A percentile compares a stretch with the other conserved stretches of the same genome.
Evolutionary conservation across 345 rosid genomes (phyloP).

Genomic region (Moricandia moricandioides): DNA sequence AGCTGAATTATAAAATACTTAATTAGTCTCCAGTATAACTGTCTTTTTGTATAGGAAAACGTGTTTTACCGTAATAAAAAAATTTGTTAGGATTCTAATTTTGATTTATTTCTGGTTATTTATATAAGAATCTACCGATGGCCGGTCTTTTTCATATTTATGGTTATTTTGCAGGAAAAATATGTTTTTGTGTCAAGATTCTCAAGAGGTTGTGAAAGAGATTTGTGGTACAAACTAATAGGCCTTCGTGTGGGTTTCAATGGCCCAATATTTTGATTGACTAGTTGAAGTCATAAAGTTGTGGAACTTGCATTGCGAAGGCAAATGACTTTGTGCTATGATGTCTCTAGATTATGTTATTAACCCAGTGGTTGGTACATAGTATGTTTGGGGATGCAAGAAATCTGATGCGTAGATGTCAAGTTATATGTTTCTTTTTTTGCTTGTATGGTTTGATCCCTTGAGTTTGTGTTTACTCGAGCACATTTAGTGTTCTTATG

Average conservation of each 20-base stretch:
- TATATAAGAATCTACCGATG: too few relatives aligned
- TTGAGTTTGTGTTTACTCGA: background rate
- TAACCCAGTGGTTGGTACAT: too few relatives aligned
- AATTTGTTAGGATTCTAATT: background rate
- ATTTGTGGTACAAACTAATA: too few relatives aligned
- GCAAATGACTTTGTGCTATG: constrained; percentile 33
- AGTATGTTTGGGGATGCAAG: background rate
- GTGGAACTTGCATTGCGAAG: constrained; percentile 98
- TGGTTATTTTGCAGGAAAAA: too few relatives aligned
- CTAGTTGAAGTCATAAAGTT: constrained; percentile 34
- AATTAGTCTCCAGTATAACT: background rate
- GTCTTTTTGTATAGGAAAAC: constrained; percentile 6
- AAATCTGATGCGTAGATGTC: background rate
- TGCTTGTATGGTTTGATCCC: background rate
- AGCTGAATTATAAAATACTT: background rate
- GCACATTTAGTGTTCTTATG: background rate
- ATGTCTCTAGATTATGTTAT: background rate
- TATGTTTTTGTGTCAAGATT: too few relatives aligned
- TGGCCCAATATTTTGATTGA: too few relatives aligned
- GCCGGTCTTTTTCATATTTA: too few relatives aligned
- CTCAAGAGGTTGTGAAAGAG: too few relatives aligned
- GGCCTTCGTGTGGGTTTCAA: too few relatives aligned
- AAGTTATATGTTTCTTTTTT: background rate
- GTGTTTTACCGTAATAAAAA: background rate
- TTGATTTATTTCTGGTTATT: background rate